These are phyloP conservation scores for Leptographium wingfieldii DNA, from an alignment of 2,329 filamentous ascomycete species.

Conservation along the genomic window DNA sequence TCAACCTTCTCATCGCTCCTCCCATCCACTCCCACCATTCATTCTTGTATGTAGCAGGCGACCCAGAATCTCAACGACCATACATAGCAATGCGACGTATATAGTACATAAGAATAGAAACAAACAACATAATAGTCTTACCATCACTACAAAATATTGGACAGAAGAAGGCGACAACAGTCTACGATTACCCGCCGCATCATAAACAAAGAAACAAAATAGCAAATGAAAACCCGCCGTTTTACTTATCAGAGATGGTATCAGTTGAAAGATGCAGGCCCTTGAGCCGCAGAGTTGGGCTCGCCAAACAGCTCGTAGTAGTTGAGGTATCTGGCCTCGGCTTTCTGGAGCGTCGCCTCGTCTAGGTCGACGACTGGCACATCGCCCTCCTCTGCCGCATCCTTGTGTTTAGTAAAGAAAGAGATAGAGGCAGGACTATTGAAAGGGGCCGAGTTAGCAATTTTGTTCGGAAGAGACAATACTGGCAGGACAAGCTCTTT, in stretches of 20 bases:
- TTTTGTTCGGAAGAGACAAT: neutral
- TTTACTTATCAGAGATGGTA: neutral
- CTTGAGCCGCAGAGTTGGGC: slow-evolving; percentile 32
- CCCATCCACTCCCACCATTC: neutral
- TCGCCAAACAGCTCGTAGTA: slow-evolving; percentile 42
- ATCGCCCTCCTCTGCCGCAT: slow-evolving; percentile 33
- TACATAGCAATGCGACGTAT: neutral
- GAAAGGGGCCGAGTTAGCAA: neutral
- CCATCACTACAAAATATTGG: neutral
- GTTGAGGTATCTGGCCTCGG: slow-evolving; percentile 36
- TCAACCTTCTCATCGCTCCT: neutral
- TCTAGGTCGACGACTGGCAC: slow-evolving; percentile 32
- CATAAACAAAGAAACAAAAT: neutral
- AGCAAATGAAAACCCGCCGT: neutral
- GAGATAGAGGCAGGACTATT: slow-evolving; percentile 18
- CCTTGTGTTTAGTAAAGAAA: slow-evolving; percentile 24
- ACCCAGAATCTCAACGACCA: neutral
- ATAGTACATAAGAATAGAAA: neutral
- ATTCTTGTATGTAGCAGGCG: neutral
- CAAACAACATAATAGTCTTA: neutral
- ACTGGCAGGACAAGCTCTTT: neutral
- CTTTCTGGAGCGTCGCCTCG: slow-evolving; percentile 34
- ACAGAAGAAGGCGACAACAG: neutral
- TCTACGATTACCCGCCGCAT: neutral
- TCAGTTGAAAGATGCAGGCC: slow-evolving; percentile 36